Percentiles rank a stretch among this genome's conserved stretches.
phyloP scores from a whole-genome alignment of 73 alveolate species.

The Paramecium caudatum region DNA sequence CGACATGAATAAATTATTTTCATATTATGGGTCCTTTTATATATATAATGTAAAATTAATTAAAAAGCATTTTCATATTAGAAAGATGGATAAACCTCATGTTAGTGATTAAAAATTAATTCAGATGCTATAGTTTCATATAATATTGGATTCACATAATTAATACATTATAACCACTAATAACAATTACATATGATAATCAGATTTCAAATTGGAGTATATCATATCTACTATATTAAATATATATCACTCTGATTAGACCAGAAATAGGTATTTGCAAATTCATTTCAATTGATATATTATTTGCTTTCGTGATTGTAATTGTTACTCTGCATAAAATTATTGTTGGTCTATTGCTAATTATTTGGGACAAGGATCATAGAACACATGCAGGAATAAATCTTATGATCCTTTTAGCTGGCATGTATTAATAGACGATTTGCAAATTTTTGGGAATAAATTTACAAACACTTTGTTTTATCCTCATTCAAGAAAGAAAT shows the following conservation, averaged over 20 bases:
- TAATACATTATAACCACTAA: neutral
- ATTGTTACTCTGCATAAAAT: constrained; percentile 2
- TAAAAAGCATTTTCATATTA: neutral
- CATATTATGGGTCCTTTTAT: neutral
- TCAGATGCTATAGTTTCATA: neutral
- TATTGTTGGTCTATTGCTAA: neutral
- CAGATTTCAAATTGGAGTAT: neutral
- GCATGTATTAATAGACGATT: constrained; percentile 1
- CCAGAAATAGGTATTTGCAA: constrained; percentile 17
- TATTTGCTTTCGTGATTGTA: neutral
- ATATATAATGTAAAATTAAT: constrained; percentile 21
- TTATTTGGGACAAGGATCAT: neutral
- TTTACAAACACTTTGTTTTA: constrained; percentile 22
- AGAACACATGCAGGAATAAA: constrained; percentile 5
- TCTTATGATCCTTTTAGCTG: neutral
- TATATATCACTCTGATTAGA: neutral
- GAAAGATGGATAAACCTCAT: constrained; percentile 28
- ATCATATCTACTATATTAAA: neutral
- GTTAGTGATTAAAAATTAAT: constrained; percentile 1
- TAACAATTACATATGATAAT: neutral
- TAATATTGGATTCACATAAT: constrained; percentile 43
- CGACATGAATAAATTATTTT: no score
- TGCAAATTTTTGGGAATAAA: constrained; percentile 3
- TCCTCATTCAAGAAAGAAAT: neutral
- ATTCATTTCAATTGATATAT: neutral